Evolutionary conservation across 129 eudicot species (phyloP), one percentile per base, ranked within the genome.

Genomic region (Silybum marianum): DNA sequence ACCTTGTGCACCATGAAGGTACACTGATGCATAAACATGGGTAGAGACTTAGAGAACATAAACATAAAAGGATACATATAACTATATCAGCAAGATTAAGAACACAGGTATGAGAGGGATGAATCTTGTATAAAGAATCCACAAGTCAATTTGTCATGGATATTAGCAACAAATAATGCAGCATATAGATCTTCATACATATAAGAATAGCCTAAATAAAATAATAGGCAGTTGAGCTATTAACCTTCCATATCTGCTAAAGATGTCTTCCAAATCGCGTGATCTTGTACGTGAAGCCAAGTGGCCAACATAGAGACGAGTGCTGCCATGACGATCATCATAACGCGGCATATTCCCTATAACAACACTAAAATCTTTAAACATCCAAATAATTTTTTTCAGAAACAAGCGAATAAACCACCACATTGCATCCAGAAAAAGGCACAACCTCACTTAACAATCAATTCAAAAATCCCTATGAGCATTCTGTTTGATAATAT

Each of bases 161-260:
- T 24, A 74, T 7, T 21, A 73, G 54, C 71, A 81, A 73, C 22
- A 16, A 65, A 24, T 62, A 21, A 0, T 8, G 24, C 44, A 74
- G 40, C 7, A 39, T 25, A 62, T 62, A 24, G 66, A 85, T 13
- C 51, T 58, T 30, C 25, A 22, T 34, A n/a, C 38, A 32, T 8
- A 76, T 10, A 66, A 34, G 54, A 65, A 74, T 18, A 63, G 26
- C 32, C 44, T 32, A 23, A 54, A 51, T 2, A 21, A 73, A 36
- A 8, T 14, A 42, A 23, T 7, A 69, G 23, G 12, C 18, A 78
- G 74, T 39, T 71, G 54, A 28, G 60, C 19, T 39, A 73, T 63
- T 72, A 86, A 93, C 98, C 98, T 93, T 85, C 98, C 98, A 44
- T 93, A 93, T 90, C 95, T 87, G 88, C 98, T 89, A 69, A 93